These are phyloP conservation scores for Manihot esculenta DNA, from an alignment of 441 rosid genomes.

Conservation along the genomic window DNA sequence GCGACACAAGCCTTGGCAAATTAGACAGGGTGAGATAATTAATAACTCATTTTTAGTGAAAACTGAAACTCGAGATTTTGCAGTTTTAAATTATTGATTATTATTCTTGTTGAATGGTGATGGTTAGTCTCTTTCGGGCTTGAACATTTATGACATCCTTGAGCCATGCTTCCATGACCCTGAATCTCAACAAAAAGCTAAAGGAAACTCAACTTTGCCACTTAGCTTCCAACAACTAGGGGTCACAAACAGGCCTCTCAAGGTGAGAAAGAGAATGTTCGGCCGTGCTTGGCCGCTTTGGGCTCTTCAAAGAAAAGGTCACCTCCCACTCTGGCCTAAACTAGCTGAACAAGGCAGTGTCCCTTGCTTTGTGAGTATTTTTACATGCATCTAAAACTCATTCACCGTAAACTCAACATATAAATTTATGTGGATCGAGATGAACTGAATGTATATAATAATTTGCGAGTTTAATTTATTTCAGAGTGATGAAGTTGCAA, in stretches of 20 bases:
- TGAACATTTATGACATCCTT: constrained; percentile 49
- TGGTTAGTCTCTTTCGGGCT: constrained; percentile 32
- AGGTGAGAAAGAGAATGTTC: constrained; percentile 54
- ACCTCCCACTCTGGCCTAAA: constrained; percentile 44
- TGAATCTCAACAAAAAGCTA: not conserved
- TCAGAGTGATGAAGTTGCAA: constrained; percentile 54
- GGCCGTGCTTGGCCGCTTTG: constrained; percentile 70
- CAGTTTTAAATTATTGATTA: too few relatives aligned
- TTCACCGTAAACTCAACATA: too few relatives aligned
- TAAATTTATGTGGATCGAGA: too few relatives aligned
- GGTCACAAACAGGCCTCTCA: constrained; percentile 39
- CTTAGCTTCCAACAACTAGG: constrained; percentile 51
- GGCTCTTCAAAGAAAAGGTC: constrained; percentile 34
- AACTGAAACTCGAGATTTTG: too few relatives aligned
- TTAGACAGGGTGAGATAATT: constrained; percentile 29
- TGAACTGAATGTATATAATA: too few relatives aligned
- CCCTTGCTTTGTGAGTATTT: constrained; percentile 39
- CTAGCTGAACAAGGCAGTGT: constrained; percentile 22
- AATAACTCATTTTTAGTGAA: not conserved
- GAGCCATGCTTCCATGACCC: constrained; percentile 54
- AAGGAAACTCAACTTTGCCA: constrained; percentile 34
- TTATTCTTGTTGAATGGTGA: too few relatives aligned
- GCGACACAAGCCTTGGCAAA: constrained; percentile 25
- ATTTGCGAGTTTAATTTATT: not conserved
- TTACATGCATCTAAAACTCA: too few relatives aligned